These are phyloP conservation scores for Leishmania guyanensis DNA, from an alignment of 208 protist genomes.

Conservation along the genomic window DNA sequence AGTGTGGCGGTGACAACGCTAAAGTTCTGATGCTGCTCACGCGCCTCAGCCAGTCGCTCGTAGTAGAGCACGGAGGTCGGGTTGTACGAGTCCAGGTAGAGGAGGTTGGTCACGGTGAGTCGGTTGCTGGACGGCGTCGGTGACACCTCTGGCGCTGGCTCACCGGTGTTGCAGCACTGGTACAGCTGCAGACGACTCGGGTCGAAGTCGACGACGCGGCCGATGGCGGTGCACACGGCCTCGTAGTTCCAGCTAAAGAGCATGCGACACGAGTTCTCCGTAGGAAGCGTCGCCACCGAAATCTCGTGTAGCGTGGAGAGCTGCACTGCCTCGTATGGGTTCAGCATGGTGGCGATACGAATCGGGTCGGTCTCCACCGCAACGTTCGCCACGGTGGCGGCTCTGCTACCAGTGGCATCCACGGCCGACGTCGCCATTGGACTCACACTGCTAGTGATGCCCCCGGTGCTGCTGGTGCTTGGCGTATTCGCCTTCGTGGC, in stretches of 20 bases:
- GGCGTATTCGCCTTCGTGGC: not conserved
- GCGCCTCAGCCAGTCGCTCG: slow-evolving; percentile 37
- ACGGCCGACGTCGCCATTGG: not conserved
- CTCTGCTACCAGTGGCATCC: not conserved
- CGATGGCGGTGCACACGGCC: slow-evolving; percentile 54
- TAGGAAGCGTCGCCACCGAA: slow-evolving; percentile 20
- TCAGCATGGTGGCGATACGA: slow-evolving; percentile 32
- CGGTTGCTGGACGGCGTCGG: slow-evolving; percentile 13
- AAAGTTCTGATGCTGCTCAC: slow-evolving; percentile 28
- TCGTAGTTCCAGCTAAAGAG: slow-evolving; percentile 49
- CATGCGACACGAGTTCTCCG: slow-evolving; percentile 37
- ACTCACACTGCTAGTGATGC: not conserved
- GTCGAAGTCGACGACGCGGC: slow-evolving; percentile 31
- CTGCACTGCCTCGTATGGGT: slow-evolving; percentile 47
- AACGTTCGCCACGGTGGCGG: not conserved
- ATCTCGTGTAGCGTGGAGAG: slow-evolving; percentile 32
- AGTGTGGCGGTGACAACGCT: slow-evolving; percentile 37
- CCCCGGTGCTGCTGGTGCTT: not conserved
- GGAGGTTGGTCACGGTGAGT: slow-evolving; percentile 36
- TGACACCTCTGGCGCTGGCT: slow-evolving; percentile 20
- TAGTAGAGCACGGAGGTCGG: slow-evolving; percentile 39
- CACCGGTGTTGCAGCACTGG: slow-evolving; percentile 27
- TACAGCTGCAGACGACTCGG: slow-evolving; percentile 66
- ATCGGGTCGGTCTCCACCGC: slow-evolving; percentile 14
- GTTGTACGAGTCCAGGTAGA: slow-evolving; percentile 35